A percentile compares a stretch with the other conserved stretches of the same genome.
phyloP scores from a whole-genome alignment of 495 filamentous ascomycete species.

The Alectoria sarmentosa region DNA sequence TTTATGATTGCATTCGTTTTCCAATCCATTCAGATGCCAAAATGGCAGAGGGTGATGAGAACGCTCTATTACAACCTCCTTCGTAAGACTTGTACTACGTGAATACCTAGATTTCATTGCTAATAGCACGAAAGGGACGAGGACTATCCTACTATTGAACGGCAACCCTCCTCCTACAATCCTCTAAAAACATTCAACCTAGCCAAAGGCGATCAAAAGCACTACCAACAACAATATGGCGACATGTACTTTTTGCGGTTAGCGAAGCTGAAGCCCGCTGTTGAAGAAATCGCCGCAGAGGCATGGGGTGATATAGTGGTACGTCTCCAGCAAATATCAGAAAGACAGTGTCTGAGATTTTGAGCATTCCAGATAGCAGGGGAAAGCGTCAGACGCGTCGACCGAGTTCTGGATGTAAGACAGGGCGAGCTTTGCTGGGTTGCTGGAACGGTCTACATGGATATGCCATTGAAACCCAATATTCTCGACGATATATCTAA shows the following conservation, averaged over 20 bases:
- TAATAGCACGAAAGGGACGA: conserved; percentile 32
- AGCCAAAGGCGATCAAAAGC: conserved; percentile 56
- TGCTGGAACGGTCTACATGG: conserved; percentile 89
- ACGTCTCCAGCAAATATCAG: conserved; percentile 20
- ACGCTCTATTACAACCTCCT: conserved; percentile 16
- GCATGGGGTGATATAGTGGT: conserved; percentile 71
- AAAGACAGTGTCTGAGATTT: not conserved
- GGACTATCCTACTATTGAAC: conserved; percentile 37
- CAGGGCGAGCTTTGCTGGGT: conserved; percentile 97
- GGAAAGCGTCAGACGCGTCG: conserved; percentile 65
- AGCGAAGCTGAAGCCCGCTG: conserved; percentile 74
- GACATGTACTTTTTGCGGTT: conserved; percentile 96
- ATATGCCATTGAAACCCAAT: conserved; percentile 94
- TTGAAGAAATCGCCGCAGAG: conserved; percentile 63
- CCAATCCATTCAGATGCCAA: not conserved
- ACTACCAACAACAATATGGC: conserved; percentile 92
- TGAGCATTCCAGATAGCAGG: conserved; percentile 54
- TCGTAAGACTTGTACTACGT: not conserved
- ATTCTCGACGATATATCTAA: conserved; percentile 92
- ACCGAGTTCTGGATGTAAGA: conserved; percentile 88
- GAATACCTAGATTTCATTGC: not conserved
- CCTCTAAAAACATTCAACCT: conserved; percentile 67
- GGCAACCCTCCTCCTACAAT: conserved; percentile 59
- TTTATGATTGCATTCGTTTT: not conserved
- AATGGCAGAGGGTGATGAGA: conserved; percentile 10